These are phyloP conservation scores for Leptomonas seymouri DNA, from an alignment of 208 protist species.

Conservation along the genomic window DNA sequence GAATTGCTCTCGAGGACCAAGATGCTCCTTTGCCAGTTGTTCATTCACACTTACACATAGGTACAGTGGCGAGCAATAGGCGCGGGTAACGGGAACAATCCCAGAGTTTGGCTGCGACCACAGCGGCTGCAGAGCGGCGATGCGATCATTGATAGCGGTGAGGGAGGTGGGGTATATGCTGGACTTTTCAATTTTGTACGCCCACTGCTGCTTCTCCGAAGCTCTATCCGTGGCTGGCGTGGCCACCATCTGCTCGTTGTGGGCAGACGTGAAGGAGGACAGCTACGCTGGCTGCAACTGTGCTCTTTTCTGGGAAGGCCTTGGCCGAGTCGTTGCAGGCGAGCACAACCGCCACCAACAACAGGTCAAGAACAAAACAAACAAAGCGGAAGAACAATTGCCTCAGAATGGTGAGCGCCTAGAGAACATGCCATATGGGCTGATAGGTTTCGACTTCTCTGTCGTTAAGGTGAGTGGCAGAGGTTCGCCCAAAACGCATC, in stretches of 20 bases:
- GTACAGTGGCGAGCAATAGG: slow-evolving; percentile 48
- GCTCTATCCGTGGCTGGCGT: background rate
- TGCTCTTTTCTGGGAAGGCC: too few relatives aligned
- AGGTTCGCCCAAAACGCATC: too few relatives aligned
- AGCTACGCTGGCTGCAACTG: too few relatives aligned
- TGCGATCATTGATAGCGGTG: slow-evolving; percentile 9
- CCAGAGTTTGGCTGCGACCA: background rate
- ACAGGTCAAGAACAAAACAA: too few relatives aligned
- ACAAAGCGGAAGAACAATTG: too few relatives aligned
- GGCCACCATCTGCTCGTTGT: background rate
- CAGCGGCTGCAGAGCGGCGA: slow-evolving; percentile 13
- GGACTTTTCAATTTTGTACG: slow-evolving; percentile 15
- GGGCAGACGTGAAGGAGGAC: too few relatives aligned
- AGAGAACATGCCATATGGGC: too few relatives aligned
- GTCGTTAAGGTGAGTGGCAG: too few relatives aligned
- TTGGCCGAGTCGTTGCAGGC: too few relatives aligned
- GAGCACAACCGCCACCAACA: too few relatives aligned
- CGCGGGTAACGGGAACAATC: slow-evolving; percentile 38
- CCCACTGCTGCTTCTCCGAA: background rate
- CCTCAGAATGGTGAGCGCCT: too few relatives aligned
- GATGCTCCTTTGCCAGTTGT: background rate
- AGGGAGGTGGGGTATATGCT: slow-evolving; percentile 29
- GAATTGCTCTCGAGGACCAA: slow-evolving; percentile 21
- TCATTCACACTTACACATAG: slow-evolving; percentile 37
- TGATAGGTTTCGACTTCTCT: too few relatives aligned